Base-by-base conservation (phyloP, 177 flowering plant species). In the Vitis hybrid region DNA sequence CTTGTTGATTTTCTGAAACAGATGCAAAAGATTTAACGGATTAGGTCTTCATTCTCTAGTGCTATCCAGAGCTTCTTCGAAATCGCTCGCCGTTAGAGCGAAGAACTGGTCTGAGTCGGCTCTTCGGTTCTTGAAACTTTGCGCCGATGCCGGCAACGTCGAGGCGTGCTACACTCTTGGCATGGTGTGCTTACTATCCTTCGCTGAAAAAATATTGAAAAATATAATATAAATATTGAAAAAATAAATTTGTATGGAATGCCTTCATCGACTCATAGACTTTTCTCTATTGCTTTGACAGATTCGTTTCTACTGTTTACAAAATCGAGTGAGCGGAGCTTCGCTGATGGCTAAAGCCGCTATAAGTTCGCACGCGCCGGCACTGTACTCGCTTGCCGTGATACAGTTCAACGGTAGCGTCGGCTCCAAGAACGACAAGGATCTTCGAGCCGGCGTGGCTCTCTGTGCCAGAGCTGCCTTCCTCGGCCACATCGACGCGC, bases 331-430 rank as follows among this genome's bases (percentile, higher is more conserved):
- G 0, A 88, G 87, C 56, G 99, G 99, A 48, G 94, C 94, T 1
- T 89, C 96, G 6, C 66, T 95, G n/a, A 91, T 95, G 92, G 98
- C 99, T 0, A 90, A 87, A 71, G 99, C 99, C 2, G 99, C 98
- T 73, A 95, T 91, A 58, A 75, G 69, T 56, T 89, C 91, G 0
- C 93, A 93, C 86, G 88, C 98, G 62, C 81, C 86, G 73, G 88
- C 98, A 6, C 83, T 95, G 0, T 95, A 95, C 80, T 90, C 99
- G 1, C 84, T 95, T 11, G 98, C 99, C 13, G 92, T 95, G 11
- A 89, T 95, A 21, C 99, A 93, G 79, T 95, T 95, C 86, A 95
- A 95, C 82, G 99, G 99, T 60, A 93, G 98, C 78, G 99, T 98
- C 11, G 98, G 98, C 51, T 80, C 98, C 2, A 95, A 95, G 75